phyloP scores from a whole-genome alignment of 2,329 filamentous ascomycete genomes.

The Blastomyces silverae region DNA sequence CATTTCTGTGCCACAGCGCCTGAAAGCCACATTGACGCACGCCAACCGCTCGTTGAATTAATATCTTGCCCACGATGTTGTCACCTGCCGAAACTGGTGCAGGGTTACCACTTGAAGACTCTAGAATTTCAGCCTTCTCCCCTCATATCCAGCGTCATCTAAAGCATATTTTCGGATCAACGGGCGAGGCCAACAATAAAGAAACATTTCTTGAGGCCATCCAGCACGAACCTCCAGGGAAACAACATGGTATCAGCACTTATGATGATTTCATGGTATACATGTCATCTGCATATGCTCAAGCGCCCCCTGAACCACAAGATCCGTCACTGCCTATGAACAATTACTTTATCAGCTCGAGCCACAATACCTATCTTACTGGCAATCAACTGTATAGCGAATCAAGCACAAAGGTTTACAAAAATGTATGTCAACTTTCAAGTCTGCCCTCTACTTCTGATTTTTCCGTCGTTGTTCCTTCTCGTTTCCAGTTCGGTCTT shows the following conservation, averaged over 20 bases:
- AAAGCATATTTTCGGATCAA: slow-evolving; percentile 31
- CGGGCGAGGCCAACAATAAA: slow-evolving; percentile 22
- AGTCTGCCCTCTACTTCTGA: neutral
- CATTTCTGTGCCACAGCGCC: neutral
- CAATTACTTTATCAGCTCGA: slow-evolving; percentile 91
- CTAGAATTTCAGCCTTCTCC: slow-evolving; percentile 26
- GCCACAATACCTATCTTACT: slow-evolving; percentile 87
- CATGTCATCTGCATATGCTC: slow-evolving; percentile 44
- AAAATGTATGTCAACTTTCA: slow-evolving; percentile 50
- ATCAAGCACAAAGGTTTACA: slow-evolving; percentile 72
- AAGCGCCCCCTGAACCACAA: slow-evolving; percentile 41
- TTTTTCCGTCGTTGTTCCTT: neutral
- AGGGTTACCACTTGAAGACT: neutral
- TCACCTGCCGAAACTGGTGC: neutral
- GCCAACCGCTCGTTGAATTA: neutral
- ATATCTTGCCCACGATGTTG: neutral
- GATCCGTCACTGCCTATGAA: slow-evolving; percentile 65
- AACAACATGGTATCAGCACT: neutral
- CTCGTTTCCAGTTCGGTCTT: neutral
- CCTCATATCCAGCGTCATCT: slow-evolving; percentile 32
- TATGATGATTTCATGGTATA: slow-evolving; percentile 44
- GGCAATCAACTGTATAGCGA: slow-evolving; percentile 78
- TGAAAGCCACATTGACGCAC: neutral
- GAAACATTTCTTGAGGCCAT: slow-evolving; percentile 20
- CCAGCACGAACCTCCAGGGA: slow-evolving; percentile 19